Percentiles rank a stretch among this genome's conserved stretches.
phyloP scores from a whole-genome alignment of 805 yeast species.

The Yarrowia sp. region DNA sequence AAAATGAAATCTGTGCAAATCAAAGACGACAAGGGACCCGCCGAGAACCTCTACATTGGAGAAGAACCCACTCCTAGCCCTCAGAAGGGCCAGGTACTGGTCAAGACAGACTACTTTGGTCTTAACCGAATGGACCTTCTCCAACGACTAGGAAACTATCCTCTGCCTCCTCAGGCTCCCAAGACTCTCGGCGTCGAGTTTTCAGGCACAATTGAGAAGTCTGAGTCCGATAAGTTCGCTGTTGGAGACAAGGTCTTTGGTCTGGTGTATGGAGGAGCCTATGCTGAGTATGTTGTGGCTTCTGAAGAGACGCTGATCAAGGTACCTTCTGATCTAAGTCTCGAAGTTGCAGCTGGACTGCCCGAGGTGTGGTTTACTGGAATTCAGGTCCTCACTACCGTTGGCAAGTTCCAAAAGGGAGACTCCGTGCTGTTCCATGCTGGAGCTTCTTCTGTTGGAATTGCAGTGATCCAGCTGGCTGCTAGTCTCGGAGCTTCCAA shows the following conservation, averaged over 20 bases:
- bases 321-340: conserved; percentile 45
- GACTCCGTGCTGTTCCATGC: conserved; percentile 50
- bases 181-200: conserved; percentile 52
- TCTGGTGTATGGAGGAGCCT: conserved; percentile 51
- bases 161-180: conserved; percentile 48
- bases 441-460: conserved; percentile 50
- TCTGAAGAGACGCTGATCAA: conserved; percentile 44
- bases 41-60: conserved; percentile 46
- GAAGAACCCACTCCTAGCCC: conserved; percentile 43
- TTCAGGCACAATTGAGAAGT: conserved; percentile 48
- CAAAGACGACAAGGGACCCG: conserved; percentile 46
- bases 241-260: conserved; percentile 52
- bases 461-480: conserved; percentile 52
- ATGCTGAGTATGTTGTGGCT: conserved; percentile 51
- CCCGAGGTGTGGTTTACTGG: conserved; percentile 53
- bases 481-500: conserved; percentile 50
- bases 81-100: conserved; percentile 46
- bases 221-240: conserved; percentile 42
- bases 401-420: conserved; percentile 47
- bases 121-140: conserved; percentile 50
- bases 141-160: conserved; percentile 48
- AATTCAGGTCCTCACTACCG: conserved; percentile 47
- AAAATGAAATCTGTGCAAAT: conserved; percentile 48
- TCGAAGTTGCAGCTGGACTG: conserved; percentile 48
- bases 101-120: conserved; percentile 50